Base-by-base conservation (phyloP, 148 eudicot species). In the Vaccinium vitisidaea region DNA sequence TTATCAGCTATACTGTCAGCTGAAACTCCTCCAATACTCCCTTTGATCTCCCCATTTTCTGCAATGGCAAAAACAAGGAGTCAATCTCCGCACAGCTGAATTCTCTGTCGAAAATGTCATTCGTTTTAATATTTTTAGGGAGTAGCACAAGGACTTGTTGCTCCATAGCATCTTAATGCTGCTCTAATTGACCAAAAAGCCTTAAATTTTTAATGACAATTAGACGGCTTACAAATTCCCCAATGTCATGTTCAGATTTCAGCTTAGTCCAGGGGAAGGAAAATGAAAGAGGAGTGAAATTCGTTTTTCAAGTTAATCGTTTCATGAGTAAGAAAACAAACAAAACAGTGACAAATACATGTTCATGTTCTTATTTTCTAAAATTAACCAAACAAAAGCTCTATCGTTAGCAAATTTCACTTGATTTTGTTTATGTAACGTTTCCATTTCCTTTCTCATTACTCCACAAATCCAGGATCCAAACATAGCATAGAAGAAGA, bases 1-100 rank as follows among this genome's bases (percentile, higher is more conserved):
- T 92, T 94, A 23, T 89, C 70, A 1, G 82, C 46, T 3, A 77
- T 6, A 71, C 77, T 89, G 1, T 83, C 49, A 52, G 91, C 61
- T n/a, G 90, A 83, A n/a, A 90, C 88, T 78, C 95, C 97, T 23
- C 65, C 52, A 53, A 92, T 86, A 80, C 90, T 90, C 65, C 96
- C 96, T 82, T 88, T 87, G 46, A 93, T 86, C 30, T 70, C 61
- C 69, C 91, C 84, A 84, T 92, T 88, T 82, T 82, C 96, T 93
- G 88, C 63, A 82, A 30, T 78, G 25, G 39, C 70, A 79, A 59
- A 59, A 25, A 12, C 36, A 25, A 67, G 73, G 25, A 67, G 39
- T 67, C 73, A 67, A 67, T 67, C 73, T 67, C 73, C 15, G 27
- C 30, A 23, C 73, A 25, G 73, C 36, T 67, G 73, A 67, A 67